These are phyloP conservation scores for Wickerhamiella shivajii DNA, from an alignment of 805 yeast genomes.

Conservation along the genomic window DNA sequence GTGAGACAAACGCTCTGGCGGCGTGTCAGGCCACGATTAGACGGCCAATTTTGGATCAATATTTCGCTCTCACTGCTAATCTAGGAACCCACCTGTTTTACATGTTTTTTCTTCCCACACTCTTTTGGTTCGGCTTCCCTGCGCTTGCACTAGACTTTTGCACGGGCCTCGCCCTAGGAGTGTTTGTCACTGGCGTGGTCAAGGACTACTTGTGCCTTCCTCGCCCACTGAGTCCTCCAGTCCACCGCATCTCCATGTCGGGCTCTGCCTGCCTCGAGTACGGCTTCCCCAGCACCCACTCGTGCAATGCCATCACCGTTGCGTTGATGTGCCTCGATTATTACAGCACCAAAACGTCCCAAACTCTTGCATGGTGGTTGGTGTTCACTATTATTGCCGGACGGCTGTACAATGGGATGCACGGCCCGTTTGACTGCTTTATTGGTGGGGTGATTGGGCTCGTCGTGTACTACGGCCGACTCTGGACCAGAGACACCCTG, in stretches of 20 bases:
- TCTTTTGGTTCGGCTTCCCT: conserved; percentile 65
- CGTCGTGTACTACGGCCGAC: conserved; percentile 35
- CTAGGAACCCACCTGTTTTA: conserved; percentile 90
- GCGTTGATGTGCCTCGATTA: conserved; percentile 32
- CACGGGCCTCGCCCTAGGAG: conserved; percentile 47
- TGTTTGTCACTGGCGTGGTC: conserved; percentile 47
- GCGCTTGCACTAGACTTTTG: conserved; percentile 44
- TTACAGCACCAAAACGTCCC: conserved; percentile 10
- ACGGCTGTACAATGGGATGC: conserved; percentile 93
- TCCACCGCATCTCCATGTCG: conserved; percentile 77
- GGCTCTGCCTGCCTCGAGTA: conserved; percentile 86
- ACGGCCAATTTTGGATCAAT: conserved; percentile 42
- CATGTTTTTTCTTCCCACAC: conserved; percentile 73
- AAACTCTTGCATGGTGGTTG: conserved; percentile 30
- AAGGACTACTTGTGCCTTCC: conserved; percentile 86
- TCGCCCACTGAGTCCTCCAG: conserved; percentile 83
- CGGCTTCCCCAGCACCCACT: conserved; percentile 88
- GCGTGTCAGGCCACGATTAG: conserved; percentile 40
- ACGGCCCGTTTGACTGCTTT: conserved; percentile 67
- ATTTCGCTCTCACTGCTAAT: conserved; percentile 77
- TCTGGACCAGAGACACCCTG: conserved; percentile 28
- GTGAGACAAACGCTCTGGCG: conserved; percentile 50
- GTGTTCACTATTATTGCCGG: conserved; percentile 59
- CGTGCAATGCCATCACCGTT: conserved; percentile 88
- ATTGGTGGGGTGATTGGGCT: conserved; percentile 56